Evolutionary conservation across 306 rosid species (phyloP), one percentile per base, ranked within the genome.

Genomic region (Fragaria iinumae): DNA sequence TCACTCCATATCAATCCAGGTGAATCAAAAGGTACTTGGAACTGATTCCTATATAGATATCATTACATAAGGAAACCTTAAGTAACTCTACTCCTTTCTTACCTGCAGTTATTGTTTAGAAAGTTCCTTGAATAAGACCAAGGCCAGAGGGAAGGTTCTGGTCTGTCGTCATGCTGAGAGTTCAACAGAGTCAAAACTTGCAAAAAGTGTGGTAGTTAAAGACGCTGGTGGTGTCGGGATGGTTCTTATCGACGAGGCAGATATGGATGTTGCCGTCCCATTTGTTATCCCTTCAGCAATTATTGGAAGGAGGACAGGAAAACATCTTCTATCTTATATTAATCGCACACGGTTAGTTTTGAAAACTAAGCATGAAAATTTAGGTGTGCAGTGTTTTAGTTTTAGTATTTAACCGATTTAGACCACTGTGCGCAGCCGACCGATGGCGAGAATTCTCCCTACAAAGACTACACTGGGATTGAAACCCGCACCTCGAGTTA

Each of bases 1-100:
- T 91, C 75, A 91, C 97, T 80, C 93, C 97, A 60, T 86, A 91
- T 83, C 93, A 91, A 91, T 89, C 97, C 93, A 91, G 97, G 97
- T 89, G 97, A 91, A 84, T 89, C 85, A 83, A 82, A 86, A 88
- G 92, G 93, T 88, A 89, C 84, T 89, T 77, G 69, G 63, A 84
- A 83, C 69, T 79, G 78, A 70, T 79, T 86, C 62, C 62, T 11
- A 50, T 39, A 57, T 79, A 63, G 48, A 81, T 44, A 29, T 60
- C 83, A 67, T 66, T 25, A 67, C 82, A 73, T 59, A 57, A 71
- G 74, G 47, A 71, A 76, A 74, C 13, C 83, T 84, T 63, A 47
- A 86, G 71, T 75, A 76, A 53, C 75, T 81, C 38, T 78, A 34
- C 57, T 71, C 47, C 60, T 2, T 47, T 65, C 63, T 23, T 80